Evolutionary conservation across 2,329 filamentous ascomycete species (phyloP), one percentile per base, ranked within the genome.

Genomic region (Aureobasidium melanogenum): DNA sequence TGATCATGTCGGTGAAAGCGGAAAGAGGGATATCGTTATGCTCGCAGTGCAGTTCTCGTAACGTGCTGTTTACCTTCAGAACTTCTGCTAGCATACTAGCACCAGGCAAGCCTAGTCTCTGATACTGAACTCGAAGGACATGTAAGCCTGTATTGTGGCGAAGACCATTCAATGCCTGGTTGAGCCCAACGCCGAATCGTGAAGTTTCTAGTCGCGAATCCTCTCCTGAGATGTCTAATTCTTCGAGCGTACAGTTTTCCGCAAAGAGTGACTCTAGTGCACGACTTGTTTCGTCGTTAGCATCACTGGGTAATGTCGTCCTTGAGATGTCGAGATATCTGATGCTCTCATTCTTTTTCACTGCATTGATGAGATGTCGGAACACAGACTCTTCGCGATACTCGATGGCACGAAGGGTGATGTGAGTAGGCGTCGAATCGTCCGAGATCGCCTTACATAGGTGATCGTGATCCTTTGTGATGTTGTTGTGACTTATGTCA

Each of bases 21-120:
- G 86, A 84, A n/a, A 88, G 76, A 48, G 85, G 85, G 60, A 88
- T 87, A 60, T 85, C 84, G 68, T 90, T 90, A 70, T 87, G 84
- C 64, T 87, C 86, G 70, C 87, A 89, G 66, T 88, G 80, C 6
- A 90, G 77, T 69, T 89, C 84, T 28, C 80, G 78, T 5, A 90
- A 74, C 1, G 81, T 82, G 2, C 72, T 77, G 67, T 89, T 89
- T 63, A 79, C 79, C 67, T 86, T 84, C 38, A 89, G 74, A 17
- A 89, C 86, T 19, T 87, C 85, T 1, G 86, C 83, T 38, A 89
- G 76, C 0, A 85, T 87, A 67, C 83, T 88, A 4, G 87, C 86
- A 34, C 87, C 87, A 71, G 86, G 84, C 24, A 88, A 71, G 4
- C 87, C 87, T 7, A 89, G 79, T 64, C 84, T 86, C 73, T 89